phyloP scores from a whole-genome alignment of 2,329 filamentous ascomycete genomes.

The Curvularia spicifera region DNA sequence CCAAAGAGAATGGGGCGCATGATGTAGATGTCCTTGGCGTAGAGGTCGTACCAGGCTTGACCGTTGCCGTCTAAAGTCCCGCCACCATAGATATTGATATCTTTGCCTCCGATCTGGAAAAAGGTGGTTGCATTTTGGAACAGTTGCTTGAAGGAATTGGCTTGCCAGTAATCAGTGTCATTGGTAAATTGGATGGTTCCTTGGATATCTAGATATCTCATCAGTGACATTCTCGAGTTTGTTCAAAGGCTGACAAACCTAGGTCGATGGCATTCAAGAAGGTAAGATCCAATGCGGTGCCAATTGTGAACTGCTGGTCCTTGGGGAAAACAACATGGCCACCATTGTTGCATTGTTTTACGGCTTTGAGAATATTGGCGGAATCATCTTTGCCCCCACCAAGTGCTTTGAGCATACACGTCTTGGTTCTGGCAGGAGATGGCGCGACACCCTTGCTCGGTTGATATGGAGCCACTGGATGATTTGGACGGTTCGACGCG shows the following conservation, averaged over 20 bases:
- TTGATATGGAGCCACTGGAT: slow-evolving; percentile 45
- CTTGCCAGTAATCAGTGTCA: slow-evolving; percentile 73
- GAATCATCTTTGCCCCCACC: slow-evolving; percentile 58
- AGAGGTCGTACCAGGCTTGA: slow-evolving; percentile 69
- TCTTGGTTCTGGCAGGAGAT: slow-evolving; percentile 46
- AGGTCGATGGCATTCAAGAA: slow-evolving; percentile 70
- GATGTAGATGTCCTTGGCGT: slow-evolving; percentile 63
- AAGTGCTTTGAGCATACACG: slow-evolving; percentile 49
- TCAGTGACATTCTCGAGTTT: slow-evolving; percentile 5
- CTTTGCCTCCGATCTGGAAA: slow-evolving; percentile 69
- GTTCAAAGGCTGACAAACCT: slow-evolving; percentile 43
- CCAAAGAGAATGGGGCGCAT: slow-evolving; percentile 66
- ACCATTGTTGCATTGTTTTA: slow-evolving; percentile 67
- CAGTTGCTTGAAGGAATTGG: slow-evolving; percentile 66
- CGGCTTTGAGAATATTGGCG: slow-evolving; percentile 59
- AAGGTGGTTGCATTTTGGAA: slow-evolving; percentile 73
- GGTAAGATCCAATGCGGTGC: slow-evolving; percentile 68
- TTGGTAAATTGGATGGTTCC: slow-evolving; percentile 68
- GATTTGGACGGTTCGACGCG: slow-evolving; percentile 41
- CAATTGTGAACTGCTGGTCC: slow-evolving; percentile 65
- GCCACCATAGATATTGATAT: slow-evolving; percentile 72
- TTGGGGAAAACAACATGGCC: slow-evolving; percentile 66
- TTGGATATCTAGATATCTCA: slow-evolving; percentile 56
- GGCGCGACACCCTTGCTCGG: slow-evolving; percentile 44
- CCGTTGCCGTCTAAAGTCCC: slow-evolving; percentile 69